Percentiles rank a stretch among this genome's conserved stretches.
phyloP scores from a whole-genome alignment of 148 eudicot genomes.

The Simmondsia chinensis region DNA sequence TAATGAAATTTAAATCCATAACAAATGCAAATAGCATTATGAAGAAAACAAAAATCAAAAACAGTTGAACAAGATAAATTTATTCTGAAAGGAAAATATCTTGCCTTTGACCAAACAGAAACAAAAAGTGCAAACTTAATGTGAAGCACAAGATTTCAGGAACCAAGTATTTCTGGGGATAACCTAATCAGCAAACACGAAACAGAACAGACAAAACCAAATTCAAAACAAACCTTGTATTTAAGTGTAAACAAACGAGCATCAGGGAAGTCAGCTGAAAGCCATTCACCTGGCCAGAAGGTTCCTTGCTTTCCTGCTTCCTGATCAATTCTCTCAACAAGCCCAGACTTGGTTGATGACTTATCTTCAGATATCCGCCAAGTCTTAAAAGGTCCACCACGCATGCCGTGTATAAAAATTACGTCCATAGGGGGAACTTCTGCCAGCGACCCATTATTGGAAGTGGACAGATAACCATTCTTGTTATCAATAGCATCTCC shows the following conservation, averaged over 20 bases:
- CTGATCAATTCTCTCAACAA: constrained; percentile 97
- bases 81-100: too few species aligned
- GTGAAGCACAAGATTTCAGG: background rate
- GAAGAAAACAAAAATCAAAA: too few species aligned
- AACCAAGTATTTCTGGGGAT: background rate
- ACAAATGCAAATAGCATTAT: too few species aligned
- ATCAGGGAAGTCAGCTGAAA: constrained; percentile 78
- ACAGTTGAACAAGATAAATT: too few species aligned
- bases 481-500: constrained; percentile 13
- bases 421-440: constrained; percentile 54
- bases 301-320: constrained; percentile 96
- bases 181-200: constrained; percentile 2
- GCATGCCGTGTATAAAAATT: constrained; percentile 92
- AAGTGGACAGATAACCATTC: constrained; percentile 12
- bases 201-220: background rate
- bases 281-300: constrained; percentile 99
- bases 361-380: constrained; percentile 98
- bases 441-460: constrained; percentile 15
- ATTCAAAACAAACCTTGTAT: constrained; percentile 74
- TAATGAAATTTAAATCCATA: too few species aligned
- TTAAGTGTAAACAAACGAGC: constrained; percentile 92
- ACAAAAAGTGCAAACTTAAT: too few species aligned
- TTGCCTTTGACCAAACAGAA: too few species aligned
- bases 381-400: constrained; percentile 94
- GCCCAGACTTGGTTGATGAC: constrained; percentile 93